Percentiles rank a stretch among this genome's conserved stretches.
These are phyloP conservation scores for Suillus decipiens DNA, from an alignment of 768 basidiomycete genomes.

Conservation along the genomic window DNA sequence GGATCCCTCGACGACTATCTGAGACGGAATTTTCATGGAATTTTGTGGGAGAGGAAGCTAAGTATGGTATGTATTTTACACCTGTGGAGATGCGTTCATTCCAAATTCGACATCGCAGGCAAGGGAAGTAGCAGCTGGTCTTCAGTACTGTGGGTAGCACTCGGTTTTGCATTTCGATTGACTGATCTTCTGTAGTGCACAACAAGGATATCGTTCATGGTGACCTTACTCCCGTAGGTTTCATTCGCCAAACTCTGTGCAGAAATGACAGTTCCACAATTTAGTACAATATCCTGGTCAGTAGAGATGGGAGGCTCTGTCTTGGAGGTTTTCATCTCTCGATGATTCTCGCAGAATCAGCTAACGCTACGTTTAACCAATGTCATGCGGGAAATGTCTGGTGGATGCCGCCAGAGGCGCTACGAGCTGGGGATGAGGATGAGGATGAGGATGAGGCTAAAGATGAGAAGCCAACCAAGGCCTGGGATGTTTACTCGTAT, in stretches of 20 bases:
- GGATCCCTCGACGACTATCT: constrained; percentile 35
- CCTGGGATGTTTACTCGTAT: not conserved
- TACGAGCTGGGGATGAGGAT: not conserved
- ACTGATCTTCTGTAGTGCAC: not conserved
- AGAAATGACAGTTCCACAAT: not conserved
- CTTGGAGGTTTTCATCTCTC: not conserved
- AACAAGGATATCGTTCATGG: not conserved
- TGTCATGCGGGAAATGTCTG: not conserved
- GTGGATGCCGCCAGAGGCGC: not conserved
- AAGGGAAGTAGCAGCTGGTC: not conserved
- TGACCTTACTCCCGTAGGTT: not conserved
- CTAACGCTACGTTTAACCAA: not conserved
- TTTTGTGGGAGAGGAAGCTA: not conserved
- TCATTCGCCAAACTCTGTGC: not conserved
- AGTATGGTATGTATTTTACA: not conserved
- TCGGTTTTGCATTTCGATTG: not conserved
- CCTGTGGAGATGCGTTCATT: not conserved
- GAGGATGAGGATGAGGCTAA: not conserved
- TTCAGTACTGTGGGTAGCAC: not conserved
- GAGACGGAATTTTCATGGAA: too few species aligned
- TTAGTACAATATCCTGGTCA: not conserved
- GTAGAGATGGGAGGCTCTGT: not conserved
- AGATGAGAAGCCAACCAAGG: not conserved
- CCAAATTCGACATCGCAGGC: not conserved
- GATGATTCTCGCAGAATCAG: not conserved